These are phyloP conservation scores for Simplicillium aogashimaense DNA, from an alignment of 2,329 filamentous ascomycete genomes.

Conservation along the genomic window DNA sequence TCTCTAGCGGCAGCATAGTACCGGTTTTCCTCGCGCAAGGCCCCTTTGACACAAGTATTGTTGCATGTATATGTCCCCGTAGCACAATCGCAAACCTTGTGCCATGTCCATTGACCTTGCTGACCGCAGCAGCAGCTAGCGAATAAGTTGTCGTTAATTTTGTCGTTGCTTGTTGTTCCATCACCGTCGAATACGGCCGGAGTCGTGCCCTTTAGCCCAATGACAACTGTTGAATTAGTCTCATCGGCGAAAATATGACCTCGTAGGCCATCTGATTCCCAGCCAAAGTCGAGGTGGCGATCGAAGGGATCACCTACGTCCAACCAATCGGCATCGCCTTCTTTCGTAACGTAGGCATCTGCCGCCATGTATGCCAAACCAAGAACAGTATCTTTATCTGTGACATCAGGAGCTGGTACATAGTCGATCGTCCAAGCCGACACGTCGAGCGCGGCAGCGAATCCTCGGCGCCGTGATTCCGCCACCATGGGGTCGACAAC, in stretches of 20 bases:
- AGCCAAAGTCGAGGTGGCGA: constrained; percentile 81
- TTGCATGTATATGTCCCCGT: constrained; percentile 84
- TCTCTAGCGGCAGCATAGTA: constrained; percentile 88
- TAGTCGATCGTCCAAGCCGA: constrained; percentile 79
- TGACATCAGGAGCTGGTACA: constrained; percentile 68
- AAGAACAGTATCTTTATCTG: constrained; percentile 75
- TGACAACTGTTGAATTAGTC: constrained; percentile 76
- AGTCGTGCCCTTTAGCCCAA: constrained; percentile 86
- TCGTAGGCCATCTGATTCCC: constrained; percentile 79
- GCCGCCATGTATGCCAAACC: constrained; percentile 81
- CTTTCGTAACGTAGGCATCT: constrained; percentile 74
- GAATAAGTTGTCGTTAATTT: constrained; percentile 94
- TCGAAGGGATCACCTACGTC: constrained; percentile 75
- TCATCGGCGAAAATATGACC: constrained; percentile 90
- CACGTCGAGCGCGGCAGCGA: constrained; percentile 55
- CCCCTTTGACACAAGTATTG: constrained; percentile 72
- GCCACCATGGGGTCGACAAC: constrained; percentile 73
- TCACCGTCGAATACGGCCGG: constrained; percentile 92
- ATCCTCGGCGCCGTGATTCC: constrained; percentile 58
- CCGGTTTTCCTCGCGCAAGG: constrained; percentile 70
- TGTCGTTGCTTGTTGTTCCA: constrained; percentile 93
- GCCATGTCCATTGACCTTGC: constrained; percentile 82
- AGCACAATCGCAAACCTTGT: constrained; percentile 88
- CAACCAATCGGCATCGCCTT: constrained; percentile 68
- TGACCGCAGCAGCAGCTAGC: constrained; percentile 97